Percentiles rank a stretch among this genome's conserved stretches.
These are phyloP conservation scores for Parascedosporium putredinis DNA, from an alignment of 2,329 filamentous ascomycete genomes.

Conservation along the genomic window DNA sequence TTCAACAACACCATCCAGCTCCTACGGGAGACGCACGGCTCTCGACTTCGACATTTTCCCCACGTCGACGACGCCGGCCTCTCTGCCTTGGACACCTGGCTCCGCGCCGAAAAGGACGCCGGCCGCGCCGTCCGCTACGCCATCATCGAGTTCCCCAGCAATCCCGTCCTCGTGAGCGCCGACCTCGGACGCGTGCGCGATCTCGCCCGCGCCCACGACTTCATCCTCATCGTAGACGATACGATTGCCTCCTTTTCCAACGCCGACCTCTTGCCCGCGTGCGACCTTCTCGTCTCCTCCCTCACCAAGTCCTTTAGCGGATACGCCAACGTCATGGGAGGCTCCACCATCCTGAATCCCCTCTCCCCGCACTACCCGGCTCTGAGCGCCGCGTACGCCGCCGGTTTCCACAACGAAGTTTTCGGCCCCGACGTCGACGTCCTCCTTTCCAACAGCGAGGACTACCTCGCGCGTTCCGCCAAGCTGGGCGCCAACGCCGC, in stretches of 20 bases:
- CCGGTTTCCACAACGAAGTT: conserved; percentile 26
- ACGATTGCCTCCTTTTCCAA: conserved; percentile 37
- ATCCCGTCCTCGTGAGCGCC: conserved; percentile 23
- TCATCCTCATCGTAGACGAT: conserved; percentile 37
- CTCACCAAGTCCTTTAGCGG: conserved; percentile 52
- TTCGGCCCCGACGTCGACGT: conserved; percentile 34
- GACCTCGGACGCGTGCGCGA: conserved; percentile 24
- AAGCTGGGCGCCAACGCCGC: conserved; percentile 33
- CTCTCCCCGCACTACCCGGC: conserved; percentile 27
- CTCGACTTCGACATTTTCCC: conserved; percentile 37
- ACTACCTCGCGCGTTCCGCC: conserved; percentile 28
- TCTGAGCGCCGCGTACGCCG: conserved; percentile 21
- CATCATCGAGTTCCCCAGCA: conserved; percentile 34
- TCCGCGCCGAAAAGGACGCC: conserved; percentile 21
- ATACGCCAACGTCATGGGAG: conserved; percentile 43
- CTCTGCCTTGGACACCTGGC: conserved; percentile 30
- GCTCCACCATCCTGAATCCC: conserved; percentile 38
- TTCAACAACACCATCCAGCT: conserved; percentile 40
- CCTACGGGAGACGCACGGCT: conserved; percentile 25
- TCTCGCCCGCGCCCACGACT: conserved; percentile 30
- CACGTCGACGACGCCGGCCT: conserved; percentile 30
- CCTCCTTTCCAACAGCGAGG: conserved; percentile 32
- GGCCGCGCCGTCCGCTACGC: conserved; percentile 33
- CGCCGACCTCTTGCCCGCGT: conserved; percentile 35
- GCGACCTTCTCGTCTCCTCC: conserved; percentile 40